A percentile compares a stretch with the other conserved stretches of the same genome.
phyloP scores from a whole-genome alignment of 768 basidiomycete genomes.

The Leccinum subtestaceum region DNA sequence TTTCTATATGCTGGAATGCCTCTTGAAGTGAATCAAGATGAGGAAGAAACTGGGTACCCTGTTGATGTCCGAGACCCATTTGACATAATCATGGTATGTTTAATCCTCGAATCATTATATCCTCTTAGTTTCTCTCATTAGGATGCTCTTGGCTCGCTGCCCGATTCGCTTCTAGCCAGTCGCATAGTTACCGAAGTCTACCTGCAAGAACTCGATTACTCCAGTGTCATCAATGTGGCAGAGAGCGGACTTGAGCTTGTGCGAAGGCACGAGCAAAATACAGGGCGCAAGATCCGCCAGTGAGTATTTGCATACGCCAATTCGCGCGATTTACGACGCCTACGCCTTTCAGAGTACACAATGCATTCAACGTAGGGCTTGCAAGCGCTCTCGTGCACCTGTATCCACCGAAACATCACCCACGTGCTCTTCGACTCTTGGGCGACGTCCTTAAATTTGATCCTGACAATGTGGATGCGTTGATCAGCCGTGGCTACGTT shows the following conservation, averaged over 20 bases:
- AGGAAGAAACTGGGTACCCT: conserved; percentile 16
- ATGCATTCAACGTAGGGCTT: conserved; percentile 68
- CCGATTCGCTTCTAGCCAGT: conserved; percentile 63
- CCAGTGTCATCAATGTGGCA: conserved; percentile 65
- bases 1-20: conserved; percentile 57
- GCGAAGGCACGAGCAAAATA: conserved; percentile 50
- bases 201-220: conserved; percentile 66
- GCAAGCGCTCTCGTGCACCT: conserved; percentile 79
- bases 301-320: conserved; percentile 27
- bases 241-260: conserved; percentile 68
- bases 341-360: conserved; percentile 47
- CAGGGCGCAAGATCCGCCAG: conserved; percentile 52
- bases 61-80: conserved; percentile 51
- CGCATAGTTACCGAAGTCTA: conserved; percentile 67
- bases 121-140: conserved; percentile 28
- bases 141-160: conserved; percentile 52
- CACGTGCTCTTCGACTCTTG: conserved; percentile 69
- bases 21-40: conserved; percentile 38
- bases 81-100: conserved; percentile 58
- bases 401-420: conserved; percentile 88
- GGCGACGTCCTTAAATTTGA: conserved; percentile 65
- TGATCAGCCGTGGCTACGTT: conserved; percentile 77
- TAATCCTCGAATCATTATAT: not conserved
- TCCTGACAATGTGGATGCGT: conserved; percentile 57
- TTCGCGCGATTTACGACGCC: not conserved